Evolutionary conservation across 2,329 filamentous ascomycete genomes (phyloP).

Genomic region (Sporothrix brasiliensis): DNA sequence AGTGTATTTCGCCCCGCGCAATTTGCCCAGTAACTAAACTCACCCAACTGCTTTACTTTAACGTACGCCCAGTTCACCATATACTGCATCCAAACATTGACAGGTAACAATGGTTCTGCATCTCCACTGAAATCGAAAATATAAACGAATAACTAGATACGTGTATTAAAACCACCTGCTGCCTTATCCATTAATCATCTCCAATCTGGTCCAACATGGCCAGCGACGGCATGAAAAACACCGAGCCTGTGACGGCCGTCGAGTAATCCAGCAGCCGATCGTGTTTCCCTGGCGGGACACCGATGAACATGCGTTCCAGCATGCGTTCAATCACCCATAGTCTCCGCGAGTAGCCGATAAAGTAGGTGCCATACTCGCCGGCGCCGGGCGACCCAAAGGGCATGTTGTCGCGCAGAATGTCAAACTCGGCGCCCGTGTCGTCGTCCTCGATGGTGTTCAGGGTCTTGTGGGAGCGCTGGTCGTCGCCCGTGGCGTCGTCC

Average conservation of each 20-base stretch:
- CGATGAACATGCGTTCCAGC: constrained; percentile 61
- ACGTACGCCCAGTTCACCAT: too few species aligned
- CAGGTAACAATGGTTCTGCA: too few species aligned
- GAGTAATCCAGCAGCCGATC: constrained; percentile 61
- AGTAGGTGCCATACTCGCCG: constrained; percentile 60
- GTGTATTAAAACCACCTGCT: too few species aligned
- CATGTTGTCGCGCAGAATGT: constrained; percentile 63
- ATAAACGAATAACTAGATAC: too few species aligned
- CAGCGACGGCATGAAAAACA: constrained; percentile 57
- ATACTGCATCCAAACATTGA: too few species aligned
- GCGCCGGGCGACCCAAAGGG: constrained; percentile 58
- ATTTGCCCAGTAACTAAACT: too few species aligned
- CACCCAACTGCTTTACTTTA: too few species aligned
- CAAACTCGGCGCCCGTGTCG: constrained; percentile 51
- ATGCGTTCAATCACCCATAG: constrained; percentile 63
- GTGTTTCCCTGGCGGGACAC: constrained; percentile 56
- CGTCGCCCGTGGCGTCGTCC: constrained; percentile 48
- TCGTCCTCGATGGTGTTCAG: constrained; percentile 58
- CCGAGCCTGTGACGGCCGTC: constrained; percentile 53
- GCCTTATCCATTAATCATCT: neutral
- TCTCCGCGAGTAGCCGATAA: constrained; percentile 57
- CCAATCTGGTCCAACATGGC: constrained; percentile 40
- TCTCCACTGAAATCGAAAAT: too few species aligned
- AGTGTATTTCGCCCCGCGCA: too few species aligned
- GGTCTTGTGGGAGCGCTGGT: constrained; percentile 58